Evolutionary conservation across 2,329 filamentous ascomycete species (phyloP).

Genomic region (Sporothrix curviconia): DNA sequence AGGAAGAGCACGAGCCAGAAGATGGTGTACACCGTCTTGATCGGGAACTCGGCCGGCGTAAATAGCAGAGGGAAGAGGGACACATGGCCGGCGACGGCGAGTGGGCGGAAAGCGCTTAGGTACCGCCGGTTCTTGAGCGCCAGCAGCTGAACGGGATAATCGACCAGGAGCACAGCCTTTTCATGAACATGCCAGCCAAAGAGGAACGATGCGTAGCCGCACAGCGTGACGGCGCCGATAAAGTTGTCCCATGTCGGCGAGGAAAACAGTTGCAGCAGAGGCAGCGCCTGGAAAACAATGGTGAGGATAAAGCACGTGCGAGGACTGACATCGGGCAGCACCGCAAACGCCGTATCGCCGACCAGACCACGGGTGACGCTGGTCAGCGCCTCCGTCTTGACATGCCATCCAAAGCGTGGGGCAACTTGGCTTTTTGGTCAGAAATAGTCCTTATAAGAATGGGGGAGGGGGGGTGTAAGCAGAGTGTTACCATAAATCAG

Average conservation of each 20-base stretch:
- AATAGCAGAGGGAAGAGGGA: slow-evolving; percentile 92
- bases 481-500: slow-evolving; percentile 79
- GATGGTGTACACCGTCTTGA: slow-evolving; percentile 89
- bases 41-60: slow-evolving; percentile 83
- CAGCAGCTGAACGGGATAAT: slow-evolving; percentile 92
- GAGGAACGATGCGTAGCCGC: slow-evolving; percentile 91
- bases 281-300: slow-evolving; percentile 70
- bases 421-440: slow-evolving; percentile 59
- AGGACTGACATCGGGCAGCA: slow-evolving; percentile 80
- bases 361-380: slow-evolving; percentile 91
- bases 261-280: slow-evolving; percentile 74
- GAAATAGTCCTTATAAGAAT: no score
- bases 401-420: slow-evolving; percentile 66
- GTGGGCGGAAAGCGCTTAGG: slow-evolving; percentile 81
- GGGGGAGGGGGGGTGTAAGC: no score
- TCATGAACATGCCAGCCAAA: slow-evolving; percentile 99
- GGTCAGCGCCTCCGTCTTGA: slow-evolving; percentile 68
- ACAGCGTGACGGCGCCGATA: slow-evolving; percentile 81
- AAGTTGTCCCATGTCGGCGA: slow-evolving; percentile 83
- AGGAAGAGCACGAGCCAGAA: slow-evolving; percentile 86
- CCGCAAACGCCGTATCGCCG: slow-evolving; percentile 88
- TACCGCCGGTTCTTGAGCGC: slow-evolving; percentile 85
- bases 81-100: slow-evolving; percentile 90
- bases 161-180: slow-evolving; percentile 87
- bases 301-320: slow-evolving; percentile 76